phyloP scores from a whole-genome alignment of 2,329 filamentous ascomycete genomes.

The Calcarisporium arbuscula region DNA sequence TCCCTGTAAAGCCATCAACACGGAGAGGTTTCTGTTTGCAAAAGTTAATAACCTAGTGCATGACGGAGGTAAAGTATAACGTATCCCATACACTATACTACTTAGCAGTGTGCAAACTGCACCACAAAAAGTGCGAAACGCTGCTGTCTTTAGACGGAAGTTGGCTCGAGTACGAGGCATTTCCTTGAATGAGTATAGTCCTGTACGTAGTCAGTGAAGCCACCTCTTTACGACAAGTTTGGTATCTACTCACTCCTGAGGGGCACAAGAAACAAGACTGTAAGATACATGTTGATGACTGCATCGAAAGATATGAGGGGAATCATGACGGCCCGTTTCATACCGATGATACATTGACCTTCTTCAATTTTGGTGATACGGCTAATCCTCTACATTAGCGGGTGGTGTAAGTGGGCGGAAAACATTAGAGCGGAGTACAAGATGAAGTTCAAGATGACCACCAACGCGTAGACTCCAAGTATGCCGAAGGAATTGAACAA shows the following conservation, averaged over 20 bases:
- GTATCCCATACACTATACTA: conserved; percentile 48
- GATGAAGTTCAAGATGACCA: conserved; percentile 53
- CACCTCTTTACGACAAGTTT: neutral
- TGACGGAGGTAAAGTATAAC: neutral
- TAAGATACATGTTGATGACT: conserved; percentile 57
- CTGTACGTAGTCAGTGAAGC: conserved; percentile 23
- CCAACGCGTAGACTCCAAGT: conserved; percentile 35
- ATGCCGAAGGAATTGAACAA: conserved; percentile 56
- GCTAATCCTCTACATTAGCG: conserved; percentile 22
- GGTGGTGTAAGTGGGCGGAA: too few relatives aligned
- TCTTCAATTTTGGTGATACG: conserved; percentile 51
- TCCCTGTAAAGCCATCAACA: conserved; percentile 52
- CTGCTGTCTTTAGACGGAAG: conserved; percentile 42
- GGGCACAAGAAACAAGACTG: conserved; percentile 56
- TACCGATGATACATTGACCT: conserved; percentile 55
- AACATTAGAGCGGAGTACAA: conserved; percentile 44
- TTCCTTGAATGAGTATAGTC: conserved; percentile 48
- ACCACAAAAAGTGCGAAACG: conserved; percentile 54
- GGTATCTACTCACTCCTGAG: conserved; percentile 39
- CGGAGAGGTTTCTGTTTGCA: conserved; percentile 47
- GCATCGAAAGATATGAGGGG: conserved; percentile 57
- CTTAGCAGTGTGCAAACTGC: conserved; percentile 50
- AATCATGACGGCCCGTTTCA: conserved; percentile 51
- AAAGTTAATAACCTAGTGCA: neutral
- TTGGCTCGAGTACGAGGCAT: conserved; percentile 34